Conservation (phyloP, 2,329 filamentous ascomycete species). For the Cryoendolithus antarcticus region DNA sequence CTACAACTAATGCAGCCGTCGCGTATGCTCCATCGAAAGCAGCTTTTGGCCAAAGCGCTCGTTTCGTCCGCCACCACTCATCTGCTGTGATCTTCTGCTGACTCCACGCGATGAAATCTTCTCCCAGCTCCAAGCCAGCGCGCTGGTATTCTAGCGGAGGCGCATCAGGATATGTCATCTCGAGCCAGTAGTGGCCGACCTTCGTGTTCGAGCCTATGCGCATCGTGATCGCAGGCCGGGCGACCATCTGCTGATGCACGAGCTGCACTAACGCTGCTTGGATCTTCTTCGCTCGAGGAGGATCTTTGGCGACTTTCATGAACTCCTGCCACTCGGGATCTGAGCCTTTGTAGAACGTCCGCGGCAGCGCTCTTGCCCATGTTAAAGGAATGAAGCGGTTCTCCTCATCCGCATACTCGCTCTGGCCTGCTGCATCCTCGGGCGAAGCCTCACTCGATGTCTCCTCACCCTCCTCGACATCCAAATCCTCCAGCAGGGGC, state of each 20-base stretch:
- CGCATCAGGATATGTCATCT: slow-evolving; percentile 35
- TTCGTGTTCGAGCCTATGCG: slow-evolving; percentile 28
- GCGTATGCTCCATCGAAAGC: slow-evolving; percentile 24
- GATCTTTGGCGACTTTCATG: slow-evolving; percentile 33
- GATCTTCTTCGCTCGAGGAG: slow-evolving; percentile 26
- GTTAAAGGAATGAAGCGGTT: slow-evolving; percentile 38
- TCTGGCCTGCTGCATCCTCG: slow-evolving; percentile 18
- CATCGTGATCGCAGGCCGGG: slow-evolving; percentile 20
- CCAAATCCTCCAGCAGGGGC: slow-evolving; percentile 14
- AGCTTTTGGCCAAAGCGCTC: slow-evolving; percentile 27
- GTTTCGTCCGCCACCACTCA: slow-evolving; percentile 28
- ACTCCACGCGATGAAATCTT: slow-evolving; percentile 29
- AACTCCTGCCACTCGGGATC: slow-evolving; percentile 44
- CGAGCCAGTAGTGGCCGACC: slow-evolving; percentile 34
- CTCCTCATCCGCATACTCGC: slow-evolving; percentile 22
- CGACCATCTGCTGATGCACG: slow-evolving; percentile 20
- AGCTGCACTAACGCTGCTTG: slow-evolving; percentile 27
- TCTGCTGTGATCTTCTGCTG: slow-evolving; percentile 26
- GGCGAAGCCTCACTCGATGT: slow-evolving; percentile 17
- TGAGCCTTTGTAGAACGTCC: slow-evolving; percentile 34
- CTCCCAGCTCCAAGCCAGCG: slow-evolving; percentile 30
- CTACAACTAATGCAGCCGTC: slow-evolving; percentile 21
- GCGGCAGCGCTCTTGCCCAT: slow-evolving; percentile 29
- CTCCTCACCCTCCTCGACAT: slow-evolving; percentile 18
- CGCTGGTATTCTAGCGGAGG: slow-evolving; percentile 38